phyloP scores from a whole-genome alignment of 2,329 filamentous ascomycete species.

The Purpureocillium takamizusanense region DNA sequence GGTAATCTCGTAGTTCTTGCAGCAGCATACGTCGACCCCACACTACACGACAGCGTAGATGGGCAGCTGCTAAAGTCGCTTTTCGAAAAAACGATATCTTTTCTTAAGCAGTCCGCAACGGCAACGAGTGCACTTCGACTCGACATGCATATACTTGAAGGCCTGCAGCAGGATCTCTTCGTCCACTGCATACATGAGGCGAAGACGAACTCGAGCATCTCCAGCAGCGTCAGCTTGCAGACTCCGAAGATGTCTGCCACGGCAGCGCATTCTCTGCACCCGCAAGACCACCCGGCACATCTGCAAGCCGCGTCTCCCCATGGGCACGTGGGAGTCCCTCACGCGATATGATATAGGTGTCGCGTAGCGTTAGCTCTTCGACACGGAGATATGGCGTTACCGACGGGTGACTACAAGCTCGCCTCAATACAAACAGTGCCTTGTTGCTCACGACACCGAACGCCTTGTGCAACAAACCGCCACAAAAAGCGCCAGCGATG shows the following conservation, averaged over 20 bases:
- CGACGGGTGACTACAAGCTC: too few relatives aligned
- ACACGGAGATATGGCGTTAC: too few relatives aligned
- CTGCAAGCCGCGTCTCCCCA: constrained; percentile 1
- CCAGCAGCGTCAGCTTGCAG: constrained; percentile 24
- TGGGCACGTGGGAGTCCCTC: not conserved
- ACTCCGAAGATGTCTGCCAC: constrained; percentile 11
- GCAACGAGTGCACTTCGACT: constrained; percentile 66
- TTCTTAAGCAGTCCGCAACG: constrained; percentile 60
- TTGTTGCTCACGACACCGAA: too few relatives aligned
- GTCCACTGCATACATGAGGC: constrained; percentile 13
- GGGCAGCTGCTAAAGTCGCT: constrained; percentile 47
- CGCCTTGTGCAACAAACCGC: too few relatives aligned
- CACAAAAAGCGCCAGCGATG: too few relatives aligned
- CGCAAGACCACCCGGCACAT: not conserved
- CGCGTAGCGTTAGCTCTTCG: too few relatives aligned
- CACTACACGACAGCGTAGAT: constrained; percentile 50
- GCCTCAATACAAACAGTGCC: too few relatives aligned
- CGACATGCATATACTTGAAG: constrained; percentile 66
- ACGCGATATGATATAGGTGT: too few relatives aligned
- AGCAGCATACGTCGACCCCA: constrained; percentile 63
- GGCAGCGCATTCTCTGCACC: constrained; percentile 6
- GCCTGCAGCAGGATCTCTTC: constrained; percentile 39
- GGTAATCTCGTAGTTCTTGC: constrained; percentile 89
- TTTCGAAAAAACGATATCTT: constrained; percentile 64
- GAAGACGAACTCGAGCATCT: constrained; percentile 30